Percentiles rank a stretch among this genome's conserved stretches.
Conservation (phyloP, 257 asterid species). For the Salvia rosmarinus region DNA sequence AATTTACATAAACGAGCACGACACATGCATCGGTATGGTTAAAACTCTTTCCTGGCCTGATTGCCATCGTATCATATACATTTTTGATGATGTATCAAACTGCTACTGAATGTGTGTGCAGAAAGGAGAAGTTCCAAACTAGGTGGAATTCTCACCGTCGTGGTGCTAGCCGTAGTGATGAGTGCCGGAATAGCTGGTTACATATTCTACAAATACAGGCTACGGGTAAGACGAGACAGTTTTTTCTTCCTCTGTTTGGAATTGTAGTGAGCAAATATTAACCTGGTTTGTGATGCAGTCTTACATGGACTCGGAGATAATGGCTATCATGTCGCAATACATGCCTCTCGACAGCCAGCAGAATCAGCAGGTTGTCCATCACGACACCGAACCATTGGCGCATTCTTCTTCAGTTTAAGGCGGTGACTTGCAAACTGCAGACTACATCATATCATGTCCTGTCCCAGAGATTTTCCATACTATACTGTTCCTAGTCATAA, state of each 20-base stretch:
- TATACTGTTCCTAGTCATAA: not conserved
- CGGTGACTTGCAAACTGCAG: not conserved
- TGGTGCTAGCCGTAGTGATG: conserved; percentile 59
- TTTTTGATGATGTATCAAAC: not conserved
- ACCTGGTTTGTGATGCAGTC: conserved; percentile 52
- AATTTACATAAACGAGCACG: conserved; percentile 76
- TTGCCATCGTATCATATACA: not conserved
- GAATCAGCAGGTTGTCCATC: conserved; percentile 65
- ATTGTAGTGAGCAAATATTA: not conserved
- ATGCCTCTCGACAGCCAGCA: conserved; percentile 92
- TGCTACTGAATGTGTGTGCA: conserved; percentile 36
- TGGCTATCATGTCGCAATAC: conserved; percentile 98
- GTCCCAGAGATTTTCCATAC: not conserved
- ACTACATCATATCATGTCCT: not conserved
- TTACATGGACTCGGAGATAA: conserved; percentile 95
- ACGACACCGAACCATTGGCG: conserved; percentile 59
- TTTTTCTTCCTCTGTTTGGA: not conserved
- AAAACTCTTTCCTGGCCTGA: not conserved
- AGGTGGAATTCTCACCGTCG: conserved; percentile 52
- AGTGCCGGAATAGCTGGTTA: conserved; percentile 69
- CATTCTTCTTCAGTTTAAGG: conserved; percentile 54
- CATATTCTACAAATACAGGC: conserved; percentile 88
- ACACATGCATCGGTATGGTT: conserved; percentile 76
- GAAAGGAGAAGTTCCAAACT: conserved; percentile 66
- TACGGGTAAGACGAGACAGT: conserved; percentile 54